A percentile compares a stretch with the other conserved stretches of the same genome.
Evolutionary conservation across 768 basidiomycete genomes (phyloP).

Genomic region (Tricholoma terreum): DNA sequence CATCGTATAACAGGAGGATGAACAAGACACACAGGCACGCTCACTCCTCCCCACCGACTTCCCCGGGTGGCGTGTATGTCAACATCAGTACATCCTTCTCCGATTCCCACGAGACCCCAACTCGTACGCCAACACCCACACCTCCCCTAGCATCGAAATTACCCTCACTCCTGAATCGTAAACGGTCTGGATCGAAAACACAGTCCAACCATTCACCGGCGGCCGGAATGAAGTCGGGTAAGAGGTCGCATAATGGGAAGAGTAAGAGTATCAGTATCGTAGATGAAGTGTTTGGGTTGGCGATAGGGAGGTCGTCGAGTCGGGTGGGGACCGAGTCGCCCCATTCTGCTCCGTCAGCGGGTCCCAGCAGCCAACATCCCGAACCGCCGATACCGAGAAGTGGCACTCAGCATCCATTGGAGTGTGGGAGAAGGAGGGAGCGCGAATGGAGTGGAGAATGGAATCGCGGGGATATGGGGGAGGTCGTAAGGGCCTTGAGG

Average conservation of each 20-base stretch:
- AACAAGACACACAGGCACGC: neutral
- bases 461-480: constrained; percentile 21
- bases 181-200: neutral
- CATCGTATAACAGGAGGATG: too few relatives aligned
- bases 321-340: neutral
- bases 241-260: neutral
- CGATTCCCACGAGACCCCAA: neutral
- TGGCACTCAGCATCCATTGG: neutral
- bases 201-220: neutral
- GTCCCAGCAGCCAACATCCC: too few relatives aligned
- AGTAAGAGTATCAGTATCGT: neutral
- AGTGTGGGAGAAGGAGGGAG: constrained; percentile 10
- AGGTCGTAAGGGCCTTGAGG: constrained; percentile 11
- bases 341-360: neutral
- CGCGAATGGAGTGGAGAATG: constrained; percentile 26
- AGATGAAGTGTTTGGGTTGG: neutral
- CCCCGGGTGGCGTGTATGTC: neutral
- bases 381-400: neutral
- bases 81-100: neutral
- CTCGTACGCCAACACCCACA: neutral
- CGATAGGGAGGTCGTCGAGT: neutral
- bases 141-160: neutral
- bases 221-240: neutral
- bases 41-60: neutral
- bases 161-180: neutral